A percentile compares a stretch with the other conserved stretches of the same genome.
Conservation (phyloP, 2,329 filamentous ascomycete genomes). For the Sporothrix schenckii region DNA sequence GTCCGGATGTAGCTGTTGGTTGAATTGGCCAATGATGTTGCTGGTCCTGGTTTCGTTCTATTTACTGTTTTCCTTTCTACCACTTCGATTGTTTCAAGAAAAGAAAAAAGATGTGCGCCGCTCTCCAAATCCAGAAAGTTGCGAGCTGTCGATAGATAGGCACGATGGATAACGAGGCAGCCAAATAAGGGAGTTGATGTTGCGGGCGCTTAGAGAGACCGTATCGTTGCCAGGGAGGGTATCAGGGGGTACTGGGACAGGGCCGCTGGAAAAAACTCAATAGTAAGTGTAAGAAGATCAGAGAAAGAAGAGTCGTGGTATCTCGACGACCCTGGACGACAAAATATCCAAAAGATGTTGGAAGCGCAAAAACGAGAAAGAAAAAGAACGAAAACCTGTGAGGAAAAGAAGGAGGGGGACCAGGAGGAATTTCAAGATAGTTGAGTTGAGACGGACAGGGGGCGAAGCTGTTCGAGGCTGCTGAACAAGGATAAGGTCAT, state of each 20-base stretch:
- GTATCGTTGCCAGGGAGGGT: conserved; percentile 10
- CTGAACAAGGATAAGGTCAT: conserved; percentile 4
- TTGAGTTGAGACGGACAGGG: conserved; percentile 26
- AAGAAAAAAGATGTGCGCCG: neutral
- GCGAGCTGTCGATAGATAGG: neutral
- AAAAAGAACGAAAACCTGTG: neutral
- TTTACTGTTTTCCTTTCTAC: neutral
- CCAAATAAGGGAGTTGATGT: conserved; percentile 12
- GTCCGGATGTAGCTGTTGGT: conserved; percentile 5
- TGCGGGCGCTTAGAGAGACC: conserved; percentile 18
- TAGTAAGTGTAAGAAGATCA: neutral
- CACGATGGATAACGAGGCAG: neutral
- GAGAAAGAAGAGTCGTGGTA: neutral
- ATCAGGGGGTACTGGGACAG: neutral
- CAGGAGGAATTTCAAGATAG: conserved; percentile 23
- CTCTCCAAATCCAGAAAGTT: neutral
- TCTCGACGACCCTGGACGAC: neutral
- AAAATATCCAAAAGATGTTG: neutral
- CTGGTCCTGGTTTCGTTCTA: neutral
- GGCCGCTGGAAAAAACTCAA: neutral
- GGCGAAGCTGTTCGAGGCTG: neutral
- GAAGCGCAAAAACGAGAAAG: neutral
- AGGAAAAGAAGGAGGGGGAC: neutral
- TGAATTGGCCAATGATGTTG: conserved; percentile 11
- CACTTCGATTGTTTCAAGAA: conserved; percentile 17